Evolutionary conservation across 768 basidiomycete genomes (phyloP).

Genomic region (Suillus luteus): DNA sequence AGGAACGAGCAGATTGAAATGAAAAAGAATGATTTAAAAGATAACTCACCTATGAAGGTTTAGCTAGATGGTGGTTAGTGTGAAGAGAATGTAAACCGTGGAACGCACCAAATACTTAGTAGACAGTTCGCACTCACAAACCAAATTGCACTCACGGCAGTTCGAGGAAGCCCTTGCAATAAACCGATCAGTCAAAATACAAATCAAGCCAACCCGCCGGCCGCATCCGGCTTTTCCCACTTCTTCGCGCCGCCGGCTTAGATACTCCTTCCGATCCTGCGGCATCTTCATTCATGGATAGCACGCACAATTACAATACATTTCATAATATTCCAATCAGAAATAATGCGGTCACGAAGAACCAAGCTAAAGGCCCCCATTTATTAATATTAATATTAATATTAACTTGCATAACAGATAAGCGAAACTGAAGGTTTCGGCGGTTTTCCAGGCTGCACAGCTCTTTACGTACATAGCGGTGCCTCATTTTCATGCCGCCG

Average conservation of each 20-base stretch:
- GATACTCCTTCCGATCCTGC: conserved; percentile 27
- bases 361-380: not conserved
- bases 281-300: not conserved
- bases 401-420: not conserved
- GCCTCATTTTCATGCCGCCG: conserved; percentile 23
- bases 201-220: conserved; percentile 22
- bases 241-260: conserved; percentile 38
- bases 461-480: conserved; percentile 17
- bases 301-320: not conserved
- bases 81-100: not conserved
- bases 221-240: conserved; percentile 29
- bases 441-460: conserved; percentile 3
- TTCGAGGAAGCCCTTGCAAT: conserved; percentile 9
- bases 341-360: not conserved
- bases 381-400: too few species aligned
- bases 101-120: not conserved
- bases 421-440: conserved; percentile 5
- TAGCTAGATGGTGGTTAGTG: conserved; percentile 1
- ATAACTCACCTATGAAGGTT: conserved; percentile 1
- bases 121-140: not conserved
- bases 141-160: conserved; percentile 1
- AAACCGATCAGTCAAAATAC: conserved; percentile 22
- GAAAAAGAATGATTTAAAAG: conserved; percentile 22
- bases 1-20: conserved; percentile 20
- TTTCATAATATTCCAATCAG: not conserved